A percentile compares a stretch with the other conserved stretches of the same genome.
These are phyloP conservation scores for Rickenella mellea DNA, from an alignment of 768 basidiomycete genomes.

Conservation along the genomic window DNA sequence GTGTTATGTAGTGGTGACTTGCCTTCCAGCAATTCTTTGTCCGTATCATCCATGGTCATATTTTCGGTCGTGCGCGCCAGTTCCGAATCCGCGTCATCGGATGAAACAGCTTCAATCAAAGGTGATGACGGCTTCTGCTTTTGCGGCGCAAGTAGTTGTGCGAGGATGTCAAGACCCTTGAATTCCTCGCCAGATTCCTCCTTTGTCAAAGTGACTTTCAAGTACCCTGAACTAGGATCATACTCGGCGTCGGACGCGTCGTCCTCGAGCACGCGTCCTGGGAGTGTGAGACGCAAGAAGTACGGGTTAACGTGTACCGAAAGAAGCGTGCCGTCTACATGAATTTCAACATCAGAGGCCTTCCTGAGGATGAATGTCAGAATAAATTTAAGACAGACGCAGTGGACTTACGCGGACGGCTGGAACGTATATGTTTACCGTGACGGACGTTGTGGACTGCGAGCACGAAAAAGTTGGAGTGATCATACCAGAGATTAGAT, in stretches of 20 bases:
- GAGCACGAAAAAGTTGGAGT: constrained; percentile 67
- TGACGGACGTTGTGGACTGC: constrained; percentile 47
- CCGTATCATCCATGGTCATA: constrained; percentile 14
- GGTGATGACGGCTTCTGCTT: constrained; percentile 20
- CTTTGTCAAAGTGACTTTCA: constrained; percentile 69
- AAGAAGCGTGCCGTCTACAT: constrained; percentile 61
- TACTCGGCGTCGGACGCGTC: constrained; percentile 59
- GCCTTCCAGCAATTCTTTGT: constrained; percentile 33
- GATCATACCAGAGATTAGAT: constrained; percentile 39
- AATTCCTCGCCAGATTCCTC: constrained; percentile 57
- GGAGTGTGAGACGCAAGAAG: constrained; percentile 73
- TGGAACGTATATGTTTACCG: constrained; percentile 58
- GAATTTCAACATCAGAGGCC: constrained; percentile 77
- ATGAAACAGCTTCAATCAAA: constrained; percentile 48
- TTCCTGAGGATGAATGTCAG: constrained; percentile 22
- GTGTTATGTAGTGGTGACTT: constrained; percentile 3
- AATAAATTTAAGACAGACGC: constrained; percentile 1
- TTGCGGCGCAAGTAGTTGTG: constrained; percentile 67
- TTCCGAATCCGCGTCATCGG: constrained; percentile 14
- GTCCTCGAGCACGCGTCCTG: constrained; percentile 59
- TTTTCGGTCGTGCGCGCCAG: too few species aligned
- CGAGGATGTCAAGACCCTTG: constrained; percentile 67
- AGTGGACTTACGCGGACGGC: constrained; percentile 40
- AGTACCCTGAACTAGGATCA: constrained; percentile 68
- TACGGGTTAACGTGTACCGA: constrained; percentile 77